Conservation (phyloP, 139 green algal genomes). For the Volvox africanus region DNA sequence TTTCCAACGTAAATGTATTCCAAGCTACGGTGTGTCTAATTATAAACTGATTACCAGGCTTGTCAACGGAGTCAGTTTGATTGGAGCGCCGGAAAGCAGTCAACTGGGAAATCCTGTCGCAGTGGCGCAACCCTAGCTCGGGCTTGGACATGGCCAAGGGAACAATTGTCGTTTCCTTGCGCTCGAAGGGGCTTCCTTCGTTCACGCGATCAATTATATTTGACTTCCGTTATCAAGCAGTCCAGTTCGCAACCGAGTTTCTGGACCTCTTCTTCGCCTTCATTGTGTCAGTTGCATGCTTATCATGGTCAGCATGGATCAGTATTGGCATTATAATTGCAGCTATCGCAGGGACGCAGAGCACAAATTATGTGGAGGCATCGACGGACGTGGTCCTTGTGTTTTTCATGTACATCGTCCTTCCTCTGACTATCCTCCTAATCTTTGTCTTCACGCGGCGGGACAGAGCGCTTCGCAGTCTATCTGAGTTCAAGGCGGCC, state of each 20-base stretch:
- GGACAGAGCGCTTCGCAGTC: background rate
- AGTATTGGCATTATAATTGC: conserved; percentile 43
- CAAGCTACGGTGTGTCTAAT: background rate
- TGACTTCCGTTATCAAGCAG: conserved; percentile 37
- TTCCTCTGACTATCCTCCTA: conserved; percentile 23
- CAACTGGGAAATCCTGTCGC: no score
- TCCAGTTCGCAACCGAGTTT: conserved; percentile 48
- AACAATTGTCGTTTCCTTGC: conserved; percentile 49
- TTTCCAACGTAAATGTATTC: background rate
- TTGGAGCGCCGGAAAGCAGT: background rate
- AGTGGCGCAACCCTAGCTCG: no score
- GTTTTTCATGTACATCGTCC: conserved; percentile 40
- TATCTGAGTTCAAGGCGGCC: conserved; percentile 5
- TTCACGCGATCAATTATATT: conserved; percentile 30
- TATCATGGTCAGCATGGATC: conserved; percentile 55
- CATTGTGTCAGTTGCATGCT: conserved; percentile 24
- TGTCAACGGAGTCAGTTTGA: background rate
- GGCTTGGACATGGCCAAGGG: conserved; percentile 37
- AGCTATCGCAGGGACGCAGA: background rate
- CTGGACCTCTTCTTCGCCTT: conserved; percentile 43
- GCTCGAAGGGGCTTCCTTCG: conserved; percentile 42
- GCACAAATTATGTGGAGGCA: background rate
- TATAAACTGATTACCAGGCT: background rate
- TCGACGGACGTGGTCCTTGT: background rate
- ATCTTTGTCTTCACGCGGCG: background rate